These are phyloP conservation scores for Daldinia loculata DNA, from an alignment of 495 filamentous ascomycete species.

Conservation along the genomic window DNA sequence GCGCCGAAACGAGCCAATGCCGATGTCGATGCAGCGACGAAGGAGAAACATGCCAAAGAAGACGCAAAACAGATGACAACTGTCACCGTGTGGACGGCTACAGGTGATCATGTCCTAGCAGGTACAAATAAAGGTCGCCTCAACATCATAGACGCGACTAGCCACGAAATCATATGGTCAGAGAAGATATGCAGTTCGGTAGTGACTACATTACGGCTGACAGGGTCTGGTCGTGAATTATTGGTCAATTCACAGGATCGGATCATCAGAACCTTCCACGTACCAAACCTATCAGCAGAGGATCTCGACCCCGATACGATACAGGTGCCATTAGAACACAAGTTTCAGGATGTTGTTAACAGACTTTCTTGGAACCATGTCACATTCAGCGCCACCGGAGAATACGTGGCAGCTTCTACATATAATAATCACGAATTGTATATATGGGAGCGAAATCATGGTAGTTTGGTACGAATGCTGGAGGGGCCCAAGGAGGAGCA, in stretches of 20 bases:
- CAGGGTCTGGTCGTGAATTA: constrained; percentile 81
- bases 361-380: constrained; percentile 94
- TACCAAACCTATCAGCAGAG: constrained; percentile 60
- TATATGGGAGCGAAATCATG: constrained; percentile 94
- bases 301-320: constrained; percentile 74
- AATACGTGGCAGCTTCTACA: constrained; percentile 91
- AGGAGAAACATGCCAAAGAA: constrained; percentile 86
- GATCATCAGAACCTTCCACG: constrained; percentile 85
- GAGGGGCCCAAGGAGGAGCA: constrained; percentile 96
- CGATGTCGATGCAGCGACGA: constrained; percentile 67
- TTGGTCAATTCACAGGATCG: constrained; percentile 91
- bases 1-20: constrained; percentile 76
- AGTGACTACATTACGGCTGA: constrained; percentile 86
- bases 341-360: constrained; percentile 98
- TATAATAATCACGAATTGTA: constrained; percentile 98
- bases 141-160: constrained; percentile 87
- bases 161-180: constrained; percentile 81
- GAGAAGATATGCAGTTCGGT: constrained; percentile 85
- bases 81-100: constrained; percentile 82
- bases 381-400: constrained; percentile 89
- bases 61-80: constrained; percentile 95
- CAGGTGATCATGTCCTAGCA: constrained; percentile 85
- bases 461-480: constrained; percentile 94
- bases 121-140: constrained; percentile 95
- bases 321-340: constrained; percentile 91